Conservation (phyloP, 495 filamentous ascomycete genomes). For the Oidiodendron maius region DNA sequence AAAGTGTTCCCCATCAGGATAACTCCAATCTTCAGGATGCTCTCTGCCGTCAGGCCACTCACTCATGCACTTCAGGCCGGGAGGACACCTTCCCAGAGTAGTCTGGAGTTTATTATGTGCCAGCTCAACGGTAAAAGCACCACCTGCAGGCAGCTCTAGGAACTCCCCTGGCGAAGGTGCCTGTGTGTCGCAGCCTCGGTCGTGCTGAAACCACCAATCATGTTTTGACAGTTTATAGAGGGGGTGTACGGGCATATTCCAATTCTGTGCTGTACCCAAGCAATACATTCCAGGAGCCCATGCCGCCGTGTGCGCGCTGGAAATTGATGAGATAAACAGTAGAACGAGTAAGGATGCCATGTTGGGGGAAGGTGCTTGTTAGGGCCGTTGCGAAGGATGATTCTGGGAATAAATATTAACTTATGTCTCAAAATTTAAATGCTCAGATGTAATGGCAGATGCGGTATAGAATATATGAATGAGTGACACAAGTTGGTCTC, state of each 20-base stretch:
- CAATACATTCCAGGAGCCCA: constrained; percentile 48
- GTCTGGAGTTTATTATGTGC: constrained; percentile 46
- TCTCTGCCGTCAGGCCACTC: constrained; percentile 42
- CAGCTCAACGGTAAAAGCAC: constrained; percentile 44
- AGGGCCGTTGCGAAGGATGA: neutral
- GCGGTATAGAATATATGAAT: too few relatives aligned
- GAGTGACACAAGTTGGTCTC: too few relatives aligned
- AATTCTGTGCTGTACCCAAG: constrained; percentile 34
- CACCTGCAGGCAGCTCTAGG: constrained; percentile 46
- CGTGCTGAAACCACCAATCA: constrained; percentile 48
- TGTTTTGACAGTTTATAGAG: constrained; percentile 34
- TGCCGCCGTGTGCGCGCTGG: constrained; percentile 37
- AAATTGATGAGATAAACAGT: constrained; percentile 8
- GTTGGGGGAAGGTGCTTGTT: neutral
- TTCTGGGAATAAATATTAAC: neutral
- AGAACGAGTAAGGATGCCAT: neutral
- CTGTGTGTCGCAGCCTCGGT: constrained; percentile 38
- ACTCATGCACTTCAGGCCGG: constrained; percentile 29
- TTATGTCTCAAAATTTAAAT: too few relatives aligned
- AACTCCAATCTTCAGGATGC: constrained; percentile 40
- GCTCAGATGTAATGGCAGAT: too few relatives aligned
- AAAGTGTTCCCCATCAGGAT: constrained; percentile 4
- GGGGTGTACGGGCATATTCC: constrained; percentile 35
- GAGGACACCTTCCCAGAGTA: constrained; percentile 32
- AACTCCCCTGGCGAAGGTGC: constrained; percentile 36